Percentiles rank a stretch among this genome's conserved stretches.
These are phyloP conservation scores for Nicotiana obtusifolia DNA, from an alignment of 257 asterid species.

Conservation along the genomic window DNA sequence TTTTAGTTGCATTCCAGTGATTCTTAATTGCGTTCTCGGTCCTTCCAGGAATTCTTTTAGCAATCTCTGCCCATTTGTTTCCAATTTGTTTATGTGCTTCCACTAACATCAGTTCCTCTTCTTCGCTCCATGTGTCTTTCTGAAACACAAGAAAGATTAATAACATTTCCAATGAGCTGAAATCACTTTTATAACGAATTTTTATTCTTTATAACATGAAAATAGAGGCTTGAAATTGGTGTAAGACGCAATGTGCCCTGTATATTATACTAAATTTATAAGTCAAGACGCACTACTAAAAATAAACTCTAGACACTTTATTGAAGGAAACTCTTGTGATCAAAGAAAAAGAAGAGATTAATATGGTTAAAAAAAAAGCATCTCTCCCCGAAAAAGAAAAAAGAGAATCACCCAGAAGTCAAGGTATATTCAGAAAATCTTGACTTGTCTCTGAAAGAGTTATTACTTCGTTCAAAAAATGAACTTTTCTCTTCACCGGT, in stretches of 20 bases:
- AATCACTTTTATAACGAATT: not conserved
- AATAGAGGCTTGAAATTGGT: not conserved
- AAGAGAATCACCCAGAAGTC: too few species aligned
- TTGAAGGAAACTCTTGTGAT: not conserved
- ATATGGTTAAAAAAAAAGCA: not conserved
- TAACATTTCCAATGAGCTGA: not conserved
- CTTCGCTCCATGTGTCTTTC: slow-evolving; percentile 69
- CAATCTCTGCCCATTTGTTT: slow-evolving; percentile 74
- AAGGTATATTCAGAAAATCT: too few species aligned
- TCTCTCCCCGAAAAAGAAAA: not conserved
- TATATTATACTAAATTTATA: not conserved
- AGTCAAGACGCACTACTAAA: not conserved
- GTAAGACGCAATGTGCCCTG: slow-evolving; percentile 4
- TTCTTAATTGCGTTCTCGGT: slow-evolving; percentile 80
- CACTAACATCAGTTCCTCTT: slow-evolving; percentile 53
- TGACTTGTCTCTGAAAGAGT: too few species aligned
- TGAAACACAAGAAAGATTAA: slow-evolving; percentile 12
- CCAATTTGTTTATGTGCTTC: slow-evolving; percentile 52
- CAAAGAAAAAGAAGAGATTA: not conserved
- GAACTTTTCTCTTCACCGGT: not conserved
- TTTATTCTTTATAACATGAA: slow-evolving; percentile 18
- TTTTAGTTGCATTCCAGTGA: slow-evolving; percentile 74
- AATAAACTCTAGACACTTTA: not conserved
- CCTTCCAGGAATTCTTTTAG: slow-evolving; percentile 59
- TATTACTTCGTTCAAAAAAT: too few species aligned